Percentiles rank a stretch among this genome's conserved stretches.
Evolutionary conservation across 495 filamentous ascomycete genomes (phyloP).

Genomic region (Cudoniella acicularis): DNA sequence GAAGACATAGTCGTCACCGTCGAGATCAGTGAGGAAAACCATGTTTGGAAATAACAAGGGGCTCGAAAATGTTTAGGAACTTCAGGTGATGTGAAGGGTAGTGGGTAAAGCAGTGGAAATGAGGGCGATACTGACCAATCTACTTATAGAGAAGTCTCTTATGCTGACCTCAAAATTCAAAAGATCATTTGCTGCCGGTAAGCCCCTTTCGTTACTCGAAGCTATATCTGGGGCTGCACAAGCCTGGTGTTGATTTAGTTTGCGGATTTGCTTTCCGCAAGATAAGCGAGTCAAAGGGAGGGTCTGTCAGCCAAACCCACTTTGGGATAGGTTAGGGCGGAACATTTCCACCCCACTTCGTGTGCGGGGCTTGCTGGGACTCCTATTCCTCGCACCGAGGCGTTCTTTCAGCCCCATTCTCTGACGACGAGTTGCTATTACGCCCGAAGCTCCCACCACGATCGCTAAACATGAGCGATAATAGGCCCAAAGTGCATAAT

Average conservation of each 20-base stretch:
- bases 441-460: not conserved
- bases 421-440: not conserved
- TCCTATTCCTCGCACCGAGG: no score
- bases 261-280: not conserved
- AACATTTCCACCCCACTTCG: not conserved
- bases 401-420: no score
- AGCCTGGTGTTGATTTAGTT: not conserved
- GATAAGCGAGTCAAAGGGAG: not conserved
- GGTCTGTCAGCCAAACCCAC: not conserved
- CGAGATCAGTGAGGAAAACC: slow-evolving; percentile 12
- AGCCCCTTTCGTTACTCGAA: not conserved
- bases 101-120: not conserved
- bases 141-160: not conserved
- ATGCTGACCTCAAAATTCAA: not conserved
- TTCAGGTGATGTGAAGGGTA: not conserved
- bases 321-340: not conserved
- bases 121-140: not conserved
- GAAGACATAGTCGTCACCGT: slow-evolving; percentile 4
- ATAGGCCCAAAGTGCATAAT: not conserved
- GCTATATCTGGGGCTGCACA: not conserved
- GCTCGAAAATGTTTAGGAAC: not conserved
- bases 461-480: not conserved
- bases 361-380: no score
- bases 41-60: not conserved
- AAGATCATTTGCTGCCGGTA: not conserved